Evolutionary conservation across 495 filamentous ascomycete genomes (phyloP), one percentile per base, ranked within the genome.

Genomic region (Pseudevernia furfuracea): DNA sequence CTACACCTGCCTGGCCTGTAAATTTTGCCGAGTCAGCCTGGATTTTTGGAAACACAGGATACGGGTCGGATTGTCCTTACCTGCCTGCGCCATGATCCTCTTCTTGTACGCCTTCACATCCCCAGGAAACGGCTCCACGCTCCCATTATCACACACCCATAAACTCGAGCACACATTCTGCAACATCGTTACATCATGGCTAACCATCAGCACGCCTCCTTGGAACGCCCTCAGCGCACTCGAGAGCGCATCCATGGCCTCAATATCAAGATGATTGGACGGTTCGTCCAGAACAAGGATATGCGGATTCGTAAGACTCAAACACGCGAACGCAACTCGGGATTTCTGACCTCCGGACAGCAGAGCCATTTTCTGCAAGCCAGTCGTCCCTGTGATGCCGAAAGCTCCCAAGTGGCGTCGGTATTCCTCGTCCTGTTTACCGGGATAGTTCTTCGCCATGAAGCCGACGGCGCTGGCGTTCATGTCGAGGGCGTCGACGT

Each of bases 251-350:
- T 99, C 94, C 94, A 99, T 99, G 63, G 95, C 94, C 74, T 99
- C 94, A 70, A 99, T 97, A 84, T 99, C 94, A 71, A 99, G 78
- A 70, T 99, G 94, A 78, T 99, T 99, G 60, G 89, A 94, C 71
- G 94, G 94, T 73, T 99, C 94, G 81, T 99, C 94, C 52, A 99
- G 89, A 59, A 99, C 95, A 32, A 99, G 79, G 67, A 99, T 97
- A 73, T 99, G 94, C 21, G 94, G 94, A 75, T 97, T 96, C 30
- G 84, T 89, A 60, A 99, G 77, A 3, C 91, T 92, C 59, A 99
- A 78, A 71, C 92, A 96, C 32, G 94, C 92, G 74, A 99, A 99
- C 30, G 94, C 95, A 1, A 99, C 94, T 77, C 94, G 88, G 34
- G 91, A 96, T 76, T 99, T 99, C 76, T 99, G 94, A 77, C 94